Evolutionary conservation across 305 asterid genomes (phyloP).

Genomic region (Fraxinus platypoda): DNA sequence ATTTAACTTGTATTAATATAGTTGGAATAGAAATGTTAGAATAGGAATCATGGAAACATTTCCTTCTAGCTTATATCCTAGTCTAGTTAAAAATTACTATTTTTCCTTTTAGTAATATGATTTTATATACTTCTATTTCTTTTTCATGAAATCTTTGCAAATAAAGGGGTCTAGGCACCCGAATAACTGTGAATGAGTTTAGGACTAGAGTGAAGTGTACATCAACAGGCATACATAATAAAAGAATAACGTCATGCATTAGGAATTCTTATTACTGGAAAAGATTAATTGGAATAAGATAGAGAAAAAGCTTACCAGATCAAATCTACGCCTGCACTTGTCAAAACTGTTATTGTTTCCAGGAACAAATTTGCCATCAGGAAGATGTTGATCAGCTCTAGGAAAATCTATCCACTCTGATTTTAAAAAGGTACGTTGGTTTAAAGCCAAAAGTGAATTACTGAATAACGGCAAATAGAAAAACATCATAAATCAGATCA

Average conservation of each 20-base stretch:
- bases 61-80: background rate
- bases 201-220: background rate
- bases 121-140: too few species aligned
- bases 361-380: conserved; percentile 65
- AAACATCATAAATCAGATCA: background rate
- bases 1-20: background rate
- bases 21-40: background rate
- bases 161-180: background rate
- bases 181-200: background rate
- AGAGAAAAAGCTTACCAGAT: conserved; percentile 57
- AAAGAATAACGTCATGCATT: background rate
- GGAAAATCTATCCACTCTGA: conserved; percentile 99
- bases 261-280: conserved; percentile 2
- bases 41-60: background rate
- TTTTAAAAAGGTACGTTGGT: conserved; percentile 15
- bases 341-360: conserved; percentile 87
- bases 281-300: conserved; percentile 10
- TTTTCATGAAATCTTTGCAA: background rate
- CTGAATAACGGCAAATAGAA: conserved; percentile 7
- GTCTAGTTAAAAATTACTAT: background rate
- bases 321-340: conserved; percentile 97
- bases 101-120: background rate
- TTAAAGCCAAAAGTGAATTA: conserved; percentile 14
- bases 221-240: background rate
- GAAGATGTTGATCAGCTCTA: conserved; percentile 77